Evolutionary conservation across 345 rosid species (phyloP), one percentile per base, ranked within the genome.

Genomic region (Syzygium jambos): DNA sequence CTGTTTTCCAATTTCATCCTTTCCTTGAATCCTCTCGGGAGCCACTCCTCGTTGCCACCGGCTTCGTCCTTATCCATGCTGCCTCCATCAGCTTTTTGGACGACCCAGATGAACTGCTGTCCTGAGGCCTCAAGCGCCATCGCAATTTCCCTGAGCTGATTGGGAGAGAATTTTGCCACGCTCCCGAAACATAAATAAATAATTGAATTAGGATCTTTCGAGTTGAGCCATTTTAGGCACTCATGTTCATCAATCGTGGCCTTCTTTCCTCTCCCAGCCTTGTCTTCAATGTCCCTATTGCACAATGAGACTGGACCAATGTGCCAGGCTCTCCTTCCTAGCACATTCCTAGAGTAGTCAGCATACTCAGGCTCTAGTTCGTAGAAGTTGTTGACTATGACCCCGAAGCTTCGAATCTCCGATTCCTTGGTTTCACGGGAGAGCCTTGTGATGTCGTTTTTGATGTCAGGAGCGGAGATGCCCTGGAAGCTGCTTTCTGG

Each of bases 51-150:
- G 0, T 86, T 90, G 30, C 88, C 93, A n/a, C n/a, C n/a, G n/a
- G n/a, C n/a, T n/a, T n/a, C n/a, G n/a, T 88, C 85, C 30, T 84
- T 87, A 34, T 41, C 77, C 85, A 38, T 77, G 1, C 23, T 0
- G 0, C 80, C 80, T 41, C 43, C 6, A 4, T 73, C 25, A 0
- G 80, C 80, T 19, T 34, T 34, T 23, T 90, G 89, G 80, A 92
- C 86, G 19, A 91, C 96, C 95, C 96, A 93, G 9, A 95, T 90
- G 90, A 95, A 95, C 30, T 89, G 88, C 52, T 88, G 87, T 5
- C 89, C 90, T 2, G 92, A 89, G 55, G 87, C 86, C 91, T 91
- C 92, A 2, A 95, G 90, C 15, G 91, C 95, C 2, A 51, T 56
- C 2, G 91, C 94, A 6, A 93, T 91, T 89, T 95, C 93, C 51